Percentiles rank a stretch among this genome's conserved stretches.
These are phyloP conservation scores for Talaromyces amestolkiae DNA, from an alignment of 2,329 filamentous ascomycete species.

Conservation along the genomic window DNA sequence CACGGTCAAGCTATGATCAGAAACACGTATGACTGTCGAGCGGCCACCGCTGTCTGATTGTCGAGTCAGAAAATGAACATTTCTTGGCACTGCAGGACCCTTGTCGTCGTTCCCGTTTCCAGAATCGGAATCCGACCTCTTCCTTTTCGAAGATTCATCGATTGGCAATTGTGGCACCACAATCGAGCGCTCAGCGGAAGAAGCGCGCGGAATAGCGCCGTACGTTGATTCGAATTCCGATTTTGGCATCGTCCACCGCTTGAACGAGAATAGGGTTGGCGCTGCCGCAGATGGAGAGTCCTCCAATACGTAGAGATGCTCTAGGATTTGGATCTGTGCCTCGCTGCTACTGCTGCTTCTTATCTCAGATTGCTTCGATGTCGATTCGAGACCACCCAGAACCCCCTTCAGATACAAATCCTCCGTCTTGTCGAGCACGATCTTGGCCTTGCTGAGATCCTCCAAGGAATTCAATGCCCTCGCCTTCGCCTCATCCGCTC, in stretches of 20 bases:
- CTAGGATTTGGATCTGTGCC: not conserved
- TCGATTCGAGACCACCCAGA: not conserved
- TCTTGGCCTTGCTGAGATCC: not conserved
- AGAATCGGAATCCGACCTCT: not conserved
- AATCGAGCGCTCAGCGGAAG: not conserved
- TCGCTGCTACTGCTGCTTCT: not conserved
- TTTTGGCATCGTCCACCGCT: not conserved
- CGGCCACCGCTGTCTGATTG: not conserved
- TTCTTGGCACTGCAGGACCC: not conserved
- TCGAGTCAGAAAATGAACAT: not conserved
- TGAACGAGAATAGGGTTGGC: not conserved
- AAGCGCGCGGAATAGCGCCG: not conserved
- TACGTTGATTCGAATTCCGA: constrained; percentile 6
- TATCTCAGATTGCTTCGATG: not conserved
- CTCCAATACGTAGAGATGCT: not conserved
- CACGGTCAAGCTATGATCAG: not conserved
- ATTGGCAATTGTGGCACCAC: not conserved
- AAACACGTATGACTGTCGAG: not conserved
- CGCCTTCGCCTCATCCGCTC: not conserved
- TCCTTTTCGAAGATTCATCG: not conserved
- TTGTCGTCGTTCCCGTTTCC: not conserved
- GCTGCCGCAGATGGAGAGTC: not conserved
- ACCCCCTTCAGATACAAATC: not conserved
- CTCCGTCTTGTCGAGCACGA: not conserved
- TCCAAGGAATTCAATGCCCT: not conserved